phyloP scores from a whole-genome alignment of 331 rosid genomes.

The Malus hybrid region DNA sequence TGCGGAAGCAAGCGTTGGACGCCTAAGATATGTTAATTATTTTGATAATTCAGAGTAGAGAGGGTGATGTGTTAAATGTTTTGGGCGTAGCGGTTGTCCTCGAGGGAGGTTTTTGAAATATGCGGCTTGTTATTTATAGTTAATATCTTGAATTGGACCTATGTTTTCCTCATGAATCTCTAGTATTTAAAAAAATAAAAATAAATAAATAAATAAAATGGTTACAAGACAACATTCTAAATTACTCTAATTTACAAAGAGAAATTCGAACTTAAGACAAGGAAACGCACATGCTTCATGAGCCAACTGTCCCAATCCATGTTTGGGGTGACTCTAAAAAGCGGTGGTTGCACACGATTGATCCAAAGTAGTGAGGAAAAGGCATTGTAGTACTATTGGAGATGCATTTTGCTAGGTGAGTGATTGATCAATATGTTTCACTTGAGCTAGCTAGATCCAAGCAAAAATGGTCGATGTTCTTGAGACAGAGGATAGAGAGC shows the following conservation, averaged over 20 bases:
- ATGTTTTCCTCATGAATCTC: not conserved
- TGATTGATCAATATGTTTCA: not conserved
- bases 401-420: not conserved
- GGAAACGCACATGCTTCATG: not conserved
- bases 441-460: not conserved
- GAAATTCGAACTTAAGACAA: no score
- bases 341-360: not conserved
- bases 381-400: not conserved
- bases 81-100: not conserved
- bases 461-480: not conserved
- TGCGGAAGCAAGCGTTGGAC: not conserved
- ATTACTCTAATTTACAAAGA: no score
- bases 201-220: no score
- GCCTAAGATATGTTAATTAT: not conserved
- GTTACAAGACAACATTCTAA: no score
- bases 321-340: not conserved
- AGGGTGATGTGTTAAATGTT: not conserved
- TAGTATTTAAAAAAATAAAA: no score
- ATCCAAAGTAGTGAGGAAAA: not conserved
- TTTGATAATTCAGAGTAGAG: not conserved
- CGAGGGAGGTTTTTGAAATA: not conserved
- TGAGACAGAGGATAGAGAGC: slow-evolving; percentile 52
- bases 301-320: not conserved
- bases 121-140: no score
- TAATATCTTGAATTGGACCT: no score